These are phyloP conservation scores for Grosmannia clavigera DNA, from an alignment of 2,329 filamentous ascomycete species.

Conservation along the genomic window DNA sequence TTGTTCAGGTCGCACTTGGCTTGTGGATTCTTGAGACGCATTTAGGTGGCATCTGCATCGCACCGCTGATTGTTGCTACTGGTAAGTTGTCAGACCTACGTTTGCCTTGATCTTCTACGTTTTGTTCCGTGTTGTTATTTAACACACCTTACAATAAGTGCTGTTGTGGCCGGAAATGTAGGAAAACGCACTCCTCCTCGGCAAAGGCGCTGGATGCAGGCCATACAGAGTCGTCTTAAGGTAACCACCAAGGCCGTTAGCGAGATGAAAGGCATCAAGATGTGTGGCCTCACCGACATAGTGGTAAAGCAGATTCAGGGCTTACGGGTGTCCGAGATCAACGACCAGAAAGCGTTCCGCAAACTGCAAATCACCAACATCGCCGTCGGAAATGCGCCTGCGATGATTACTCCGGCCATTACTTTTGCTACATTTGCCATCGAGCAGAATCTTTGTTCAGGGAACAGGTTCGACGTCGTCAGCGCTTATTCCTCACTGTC, in stretches of 20 bases:
- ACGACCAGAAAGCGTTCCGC: not conserved
- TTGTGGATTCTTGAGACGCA: constrained; percentile 1
- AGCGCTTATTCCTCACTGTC: not conserved
- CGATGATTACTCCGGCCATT: not conserved
- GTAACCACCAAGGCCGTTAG: constrained; percentile 33
- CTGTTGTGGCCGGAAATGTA: not conserved
- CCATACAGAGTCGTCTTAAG: constrained; percentile 33
- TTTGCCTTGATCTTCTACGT: not conserved
- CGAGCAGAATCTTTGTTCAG: not conserved
- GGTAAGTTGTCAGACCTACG: not conserved
- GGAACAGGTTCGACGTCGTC: not conserved
- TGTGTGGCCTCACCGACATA: constrained; percentile 30
- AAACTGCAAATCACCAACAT: constrained; percentile 1
- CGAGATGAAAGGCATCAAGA: constrained; percentile 40
- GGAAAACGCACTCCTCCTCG: not conserved
- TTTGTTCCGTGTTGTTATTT: not conserved
- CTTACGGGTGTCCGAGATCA: not conserved
- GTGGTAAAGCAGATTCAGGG: constrained; percentile 13
- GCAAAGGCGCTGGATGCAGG: constrained; percentile 30
- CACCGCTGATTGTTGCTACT: not conserved
- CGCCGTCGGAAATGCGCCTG: not conserved
- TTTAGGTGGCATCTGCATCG: not conserved
- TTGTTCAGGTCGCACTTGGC: not conserved
- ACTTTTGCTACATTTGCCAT: not conserved
- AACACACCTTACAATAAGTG: not conserved